Evolutionary conservation across 345 rosid species (phyloP), one percentile per base, ranked within the genome.

Genomic region (Odontarrhena argentea): DNA sequence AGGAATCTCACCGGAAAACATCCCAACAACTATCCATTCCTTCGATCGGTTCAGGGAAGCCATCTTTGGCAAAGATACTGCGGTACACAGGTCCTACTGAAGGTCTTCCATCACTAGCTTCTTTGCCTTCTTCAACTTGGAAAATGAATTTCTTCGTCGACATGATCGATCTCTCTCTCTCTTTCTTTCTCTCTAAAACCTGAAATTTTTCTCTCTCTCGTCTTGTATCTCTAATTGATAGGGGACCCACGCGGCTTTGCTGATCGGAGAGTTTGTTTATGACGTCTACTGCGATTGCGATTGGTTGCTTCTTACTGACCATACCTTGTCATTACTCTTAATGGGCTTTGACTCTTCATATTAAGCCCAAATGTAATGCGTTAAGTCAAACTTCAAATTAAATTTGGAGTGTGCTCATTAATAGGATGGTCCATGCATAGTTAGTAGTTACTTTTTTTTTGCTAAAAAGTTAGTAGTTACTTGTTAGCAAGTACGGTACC

Each of bases 1-100:
- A 36, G 47, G 47, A 46, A 67, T 22, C 81, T 63, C 55, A 91
- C 97, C 93, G 91, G 81, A 91, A 91, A 78, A 88, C 73, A 58
- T 88, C 97, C 97, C 97, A 91, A 70, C 97, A 91, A 75, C 89
- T 79, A 11, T 88, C 87, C 86, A 91, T 60, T 15, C 91, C 97
- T 30, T 81, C 71, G 50, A 81, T 69, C 50, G 92, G 91, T n/a
- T 82, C 68, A 3, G 96, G 93, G 51, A 88, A 86, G 7, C 97
- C 97, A 37, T 80, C 88, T 63, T 83, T 81, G 54, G 97, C 97
- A 28, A 76, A 88, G 50, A 64, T 6, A 75, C 93, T 91, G 1
- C 97, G 87, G 61, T 86, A 91, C 1, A 80, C 92, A 9, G 96
- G 86, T 1, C 97, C 97, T 1, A 80, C 73, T 35, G 97, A 91